phyloP scores from a whole-genome alignment of 805 yeast genomes.

The Metschnikowia borealis region DNA sequence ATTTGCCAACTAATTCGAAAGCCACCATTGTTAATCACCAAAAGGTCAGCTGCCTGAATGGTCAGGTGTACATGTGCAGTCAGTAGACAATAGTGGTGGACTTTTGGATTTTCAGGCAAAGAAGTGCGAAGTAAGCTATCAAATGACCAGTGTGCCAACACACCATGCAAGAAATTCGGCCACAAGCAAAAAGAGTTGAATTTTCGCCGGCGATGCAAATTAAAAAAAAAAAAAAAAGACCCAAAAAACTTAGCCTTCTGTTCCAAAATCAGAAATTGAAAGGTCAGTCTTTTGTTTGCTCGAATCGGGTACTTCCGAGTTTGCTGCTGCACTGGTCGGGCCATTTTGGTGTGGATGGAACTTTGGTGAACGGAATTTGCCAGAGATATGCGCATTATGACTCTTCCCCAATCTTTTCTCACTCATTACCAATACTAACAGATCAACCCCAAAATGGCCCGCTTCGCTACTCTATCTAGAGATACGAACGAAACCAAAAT shows the following conservation, averaged over 20 bases:
- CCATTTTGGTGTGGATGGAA: not conserved
- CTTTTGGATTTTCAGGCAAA: not conserved
- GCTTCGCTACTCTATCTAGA: constrained; percentile 52
- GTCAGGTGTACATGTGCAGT: not conserved
- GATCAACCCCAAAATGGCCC: not conserved
- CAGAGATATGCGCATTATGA: not conserved
- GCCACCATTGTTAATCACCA: too few relatives aligned
- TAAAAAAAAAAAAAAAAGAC: too few relatives aligned
- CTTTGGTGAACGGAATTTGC: not conserved
- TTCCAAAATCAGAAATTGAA: too few relatives aligned
- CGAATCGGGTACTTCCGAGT: not conserved
- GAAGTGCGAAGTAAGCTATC: not conserved
- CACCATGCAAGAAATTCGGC: not conserved
- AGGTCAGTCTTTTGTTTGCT: not conserved
- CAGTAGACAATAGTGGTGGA: not conserved
- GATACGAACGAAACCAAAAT: constrained; percentile 92
- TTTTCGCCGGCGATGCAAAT: too few relatives aligned
- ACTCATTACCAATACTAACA: not conserved
- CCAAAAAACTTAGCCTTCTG: too few relatives aligned
- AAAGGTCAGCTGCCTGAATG: not conserved
- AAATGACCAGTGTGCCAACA: not conserved
- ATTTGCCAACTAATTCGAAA: too few relatives aligned
- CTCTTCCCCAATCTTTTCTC: not conserved
- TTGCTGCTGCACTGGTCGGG: too few relatives aligned
- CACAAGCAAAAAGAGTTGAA: not conserved